Evolutionary conservation across 441 rosid species (phyloP).

Genomic region (Arabidopsis lyrata): DNA sequence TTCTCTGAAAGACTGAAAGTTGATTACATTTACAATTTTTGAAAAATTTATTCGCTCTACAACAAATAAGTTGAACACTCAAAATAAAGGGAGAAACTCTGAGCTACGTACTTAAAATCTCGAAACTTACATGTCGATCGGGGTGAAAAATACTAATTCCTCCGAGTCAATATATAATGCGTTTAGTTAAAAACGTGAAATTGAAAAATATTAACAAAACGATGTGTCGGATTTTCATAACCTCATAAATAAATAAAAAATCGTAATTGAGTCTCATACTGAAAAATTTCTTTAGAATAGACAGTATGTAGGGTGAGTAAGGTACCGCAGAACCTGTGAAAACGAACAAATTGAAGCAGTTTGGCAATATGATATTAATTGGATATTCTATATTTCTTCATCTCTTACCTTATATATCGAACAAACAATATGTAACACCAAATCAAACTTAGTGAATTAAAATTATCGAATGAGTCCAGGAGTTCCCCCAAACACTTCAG

Average conservation of each 20-base stretch:
- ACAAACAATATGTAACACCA: not conserved
- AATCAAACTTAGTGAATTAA: not conserved
- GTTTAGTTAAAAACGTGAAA: too few relatives aligned
- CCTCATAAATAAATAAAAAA: too few relatives aligned
- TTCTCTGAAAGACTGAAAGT: not conserved
- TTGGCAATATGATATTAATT: not conserved
- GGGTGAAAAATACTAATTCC: not conserved
- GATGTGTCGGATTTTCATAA: too few relatives aligned
- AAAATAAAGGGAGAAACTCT: not conserved
- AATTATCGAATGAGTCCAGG: slow-evolving; percentile 25
- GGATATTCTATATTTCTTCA: not conserved
- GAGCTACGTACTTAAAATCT: not conserved
- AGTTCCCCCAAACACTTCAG: slow-evolving; percentile 50
- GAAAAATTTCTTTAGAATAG: too few relatives aligned
- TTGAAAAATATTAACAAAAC: too few relatives aligned
- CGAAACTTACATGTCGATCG: too few relatives aligned
- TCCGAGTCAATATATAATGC: too few relatives aligned
- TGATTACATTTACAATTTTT: not conserved
- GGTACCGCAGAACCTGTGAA: not conserved
- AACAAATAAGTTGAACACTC: not conserved
- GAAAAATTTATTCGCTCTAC: not conserved
- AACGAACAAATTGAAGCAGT: not conserved
- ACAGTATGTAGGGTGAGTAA: not conserved
- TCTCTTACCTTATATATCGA: not conserved
- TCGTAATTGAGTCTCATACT: too few relatives aligned